These are phyloP conservation scores for Euphorbia schlechtendalii DNA, from an alignment of 441 rosid species.

Conservation along the genomic window DNA sequence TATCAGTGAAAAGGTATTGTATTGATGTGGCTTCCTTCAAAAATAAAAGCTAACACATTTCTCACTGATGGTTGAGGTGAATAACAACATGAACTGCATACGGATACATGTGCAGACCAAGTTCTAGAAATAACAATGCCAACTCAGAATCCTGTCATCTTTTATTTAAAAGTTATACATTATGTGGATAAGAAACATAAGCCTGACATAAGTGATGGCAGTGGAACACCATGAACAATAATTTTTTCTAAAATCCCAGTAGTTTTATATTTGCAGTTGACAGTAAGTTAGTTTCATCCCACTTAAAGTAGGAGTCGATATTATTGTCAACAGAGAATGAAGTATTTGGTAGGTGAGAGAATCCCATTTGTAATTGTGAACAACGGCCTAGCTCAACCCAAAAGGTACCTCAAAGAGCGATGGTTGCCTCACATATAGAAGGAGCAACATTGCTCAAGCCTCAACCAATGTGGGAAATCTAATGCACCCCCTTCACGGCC, in stretches of 20 bases:
- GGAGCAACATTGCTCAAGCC: too few relatives aligned
- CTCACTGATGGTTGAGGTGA: background rate
- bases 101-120: background rate
- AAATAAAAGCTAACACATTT: background rate
- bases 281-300: background rate
- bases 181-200: background rate
- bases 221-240: background rate
- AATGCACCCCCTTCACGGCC: too few relatives aligned
- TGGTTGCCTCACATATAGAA: too few relatives aligned
- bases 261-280: background rate
- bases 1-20: background rate
- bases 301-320: background rate
- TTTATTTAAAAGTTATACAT: background rate
- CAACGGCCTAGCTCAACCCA: too few relatives aligned
- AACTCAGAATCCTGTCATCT: background rate
- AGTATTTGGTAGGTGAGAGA: background rate
- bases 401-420: too few relatives aligned
- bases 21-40: background rate
- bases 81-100: background rate
- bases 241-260: background rate
- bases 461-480: too few relatives aligned
- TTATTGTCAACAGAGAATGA: background rate
- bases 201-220: background rate
- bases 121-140: background rate
- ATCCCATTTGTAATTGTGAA: slow-evolving; percentile 8